Percentiles rank a stretch among this genome's conserved stretches.
Evolutionary conservation across 2,329 filamentous ascomycete genomes (phyloP).

Genomic region (Neopestalotiopsis rosae): DNA sequence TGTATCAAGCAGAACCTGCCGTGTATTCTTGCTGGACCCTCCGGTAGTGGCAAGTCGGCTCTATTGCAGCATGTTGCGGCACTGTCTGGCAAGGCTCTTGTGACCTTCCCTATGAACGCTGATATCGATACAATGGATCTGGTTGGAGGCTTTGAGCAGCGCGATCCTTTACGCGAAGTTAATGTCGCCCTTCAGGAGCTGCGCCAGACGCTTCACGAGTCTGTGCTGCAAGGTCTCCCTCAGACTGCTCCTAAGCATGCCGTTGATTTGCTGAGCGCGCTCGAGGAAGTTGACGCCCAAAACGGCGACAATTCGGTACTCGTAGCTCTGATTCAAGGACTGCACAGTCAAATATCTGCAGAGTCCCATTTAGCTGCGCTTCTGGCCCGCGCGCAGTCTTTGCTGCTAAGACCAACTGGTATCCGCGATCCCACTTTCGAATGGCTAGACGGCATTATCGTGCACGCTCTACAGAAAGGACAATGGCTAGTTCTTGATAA

Average conservation of each 20-base stretch:
- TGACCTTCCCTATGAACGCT: slow-evolving; percentile 88
- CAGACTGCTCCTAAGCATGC: slow-evolving; percentile 50
- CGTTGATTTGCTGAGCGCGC: slow-evolving; percentile 55
- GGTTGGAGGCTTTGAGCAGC: slow-evolving; percentile 95
- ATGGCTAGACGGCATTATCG: slow-evolving; percentile 93
- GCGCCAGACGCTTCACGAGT: slow-evolving; percentile 48
- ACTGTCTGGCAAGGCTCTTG: slow-evolving; percentile 73
- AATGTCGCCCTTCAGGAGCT: slow-evolving; percentile 59
- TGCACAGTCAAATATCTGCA: slow-evolving; percentile 47
- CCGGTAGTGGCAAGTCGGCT: slow-evolving; percentile 86
- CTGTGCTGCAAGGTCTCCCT: slow-evolving; percentile 55
- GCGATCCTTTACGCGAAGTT: slow-evolving; percentile 78
- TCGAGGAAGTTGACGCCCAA: slow-evolving; percentile 50
- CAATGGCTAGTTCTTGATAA: slow-evolving; percentile 96
- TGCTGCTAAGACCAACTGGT: slow-evolving; percentile 58
- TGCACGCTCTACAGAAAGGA: slow-evolving; percentile 84
- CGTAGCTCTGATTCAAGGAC: slow-evolving; percentile 41
- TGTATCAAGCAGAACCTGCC: slow-evolving; percentile 88
- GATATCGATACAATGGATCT: slow-evolving; percentile 98
- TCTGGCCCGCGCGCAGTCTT: slow-evolving; percentile 52
- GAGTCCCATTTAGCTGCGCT: slow-evolving; percentile 52
- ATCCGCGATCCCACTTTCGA: slow-evolving; percentile 84
- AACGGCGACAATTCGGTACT: slow-evolving; percentile 43
- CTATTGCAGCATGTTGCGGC: slow-evolving; percentile 83
- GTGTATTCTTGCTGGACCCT: slow-evolving; percentile 83